These are phyloP conservation scores for Nelumbo lutea DNA, from an alignment of 164 flowering plant genomes.

Conservation along the genomic window DNA sequence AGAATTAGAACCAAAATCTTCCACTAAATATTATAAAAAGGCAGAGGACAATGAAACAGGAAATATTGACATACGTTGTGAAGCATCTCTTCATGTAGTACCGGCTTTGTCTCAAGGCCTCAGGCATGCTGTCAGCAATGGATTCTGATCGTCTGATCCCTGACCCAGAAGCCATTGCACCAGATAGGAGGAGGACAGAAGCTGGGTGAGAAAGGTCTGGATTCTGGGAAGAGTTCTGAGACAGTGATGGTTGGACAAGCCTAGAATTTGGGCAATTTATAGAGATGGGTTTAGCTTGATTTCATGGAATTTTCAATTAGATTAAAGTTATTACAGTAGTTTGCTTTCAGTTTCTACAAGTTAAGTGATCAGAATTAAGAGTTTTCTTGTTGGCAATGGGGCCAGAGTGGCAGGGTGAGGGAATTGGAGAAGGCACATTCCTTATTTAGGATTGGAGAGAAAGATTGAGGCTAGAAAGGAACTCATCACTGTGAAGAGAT, in stretches of 20 bases:
- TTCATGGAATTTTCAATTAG: not conserved
- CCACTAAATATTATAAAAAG: too few species aligned
- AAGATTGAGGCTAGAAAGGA: conserved; percentile 30
- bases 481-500: conserved; percentile 8
- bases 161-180: conserved; percentile 38
- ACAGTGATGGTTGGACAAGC: not conserved
- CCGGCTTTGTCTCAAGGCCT: conserved; percentile 66
- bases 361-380: conserved; percentile 2
- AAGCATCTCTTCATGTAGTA: conserved; percentile 80
- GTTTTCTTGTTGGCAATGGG: conserved; percentile 3
- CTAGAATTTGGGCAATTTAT: conserved; percentile 9
- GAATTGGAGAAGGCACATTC: conserved; percentile 32
- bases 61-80: conserved; percentile 32
- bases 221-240: not conserved
- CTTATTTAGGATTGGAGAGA: conserved; percentile 12
- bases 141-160: conserved; percentile 49
- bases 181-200: not conserved
- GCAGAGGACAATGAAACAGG: not conserved
- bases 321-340: not conserved
- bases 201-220: not conserved
- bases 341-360: conserved; percentile 9
- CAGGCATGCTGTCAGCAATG: conserved; percentile 75
- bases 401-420: conserved; percentile 6
- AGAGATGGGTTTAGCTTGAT: not conserved
- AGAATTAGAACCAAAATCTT: not conserved